Evolutionary conservation across 495 filamentous ascomycete species (phyloP).

Genomic region (Lepraria neglecta): DNA sequence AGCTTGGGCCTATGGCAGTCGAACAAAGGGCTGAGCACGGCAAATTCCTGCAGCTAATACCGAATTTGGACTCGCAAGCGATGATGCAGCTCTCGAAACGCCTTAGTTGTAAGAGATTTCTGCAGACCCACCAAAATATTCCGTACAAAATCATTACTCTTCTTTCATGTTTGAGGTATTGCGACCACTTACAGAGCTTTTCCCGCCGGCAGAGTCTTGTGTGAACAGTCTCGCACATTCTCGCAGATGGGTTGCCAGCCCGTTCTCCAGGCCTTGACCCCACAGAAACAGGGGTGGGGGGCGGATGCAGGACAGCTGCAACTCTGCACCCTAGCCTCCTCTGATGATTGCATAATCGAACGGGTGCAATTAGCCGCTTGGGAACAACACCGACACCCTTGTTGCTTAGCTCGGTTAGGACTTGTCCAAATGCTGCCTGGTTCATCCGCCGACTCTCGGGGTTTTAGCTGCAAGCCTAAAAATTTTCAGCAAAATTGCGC

Average conservation of each 20-base stretch:
- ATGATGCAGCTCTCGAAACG: conserved; percentile 10
- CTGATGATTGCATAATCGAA: conserved; percentile 19
- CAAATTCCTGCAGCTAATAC: neutral
- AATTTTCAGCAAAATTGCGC: conserved; percentile 14
- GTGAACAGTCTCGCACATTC: neutral
- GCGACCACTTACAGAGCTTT: neutral
- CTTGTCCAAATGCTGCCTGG: conserved; percentile 6
- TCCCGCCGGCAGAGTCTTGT: neutral
- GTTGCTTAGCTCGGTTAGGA: conserved; percentile 11
- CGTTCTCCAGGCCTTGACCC: conserved; percentile 9
- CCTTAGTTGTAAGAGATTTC: conserved; percentile 9
- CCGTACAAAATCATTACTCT: neutral
- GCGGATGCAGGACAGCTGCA: conserved; percentile 21
- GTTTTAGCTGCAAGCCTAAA: conserved; percentile 20
- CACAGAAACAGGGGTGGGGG: conserved; percentile 12
- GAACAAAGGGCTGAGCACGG: neutral
- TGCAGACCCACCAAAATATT: conserved; percentile 12
- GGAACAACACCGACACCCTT: conserved; percentile 4
- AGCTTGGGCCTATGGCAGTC: conserved; percentile 8
- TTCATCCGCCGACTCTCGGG: conserved; percentile 18
- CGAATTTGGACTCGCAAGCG: conserved; percentile 5
- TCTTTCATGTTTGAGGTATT: neutral
- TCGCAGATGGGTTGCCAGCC: neutral
- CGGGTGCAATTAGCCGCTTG: conserved; percentile 17
- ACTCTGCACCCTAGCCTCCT: conserved; percentile 4